phyloP scores from a whole-genome alignment of 306 rosid genomes.

The Ammopiptanthus mongolicus region DNA sequence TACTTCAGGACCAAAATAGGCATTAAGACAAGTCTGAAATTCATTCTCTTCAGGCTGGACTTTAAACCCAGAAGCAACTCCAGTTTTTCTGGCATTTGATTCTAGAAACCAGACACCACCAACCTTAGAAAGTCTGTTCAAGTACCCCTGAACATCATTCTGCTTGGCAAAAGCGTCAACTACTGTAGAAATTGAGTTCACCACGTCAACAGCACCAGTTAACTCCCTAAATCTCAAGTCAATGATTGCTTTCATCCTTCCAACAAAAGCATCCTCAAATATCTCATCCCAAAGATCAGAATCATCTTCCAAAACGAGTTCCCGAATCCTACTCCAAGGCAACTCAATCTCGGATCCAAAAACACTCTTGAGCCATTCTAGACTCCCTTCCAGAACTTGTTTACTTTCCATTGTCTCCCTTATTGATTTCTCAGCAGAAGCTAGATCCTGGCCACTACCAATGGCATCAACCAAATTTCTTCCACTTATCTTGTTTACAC shows the following conservation, averaged over 20 bases:
- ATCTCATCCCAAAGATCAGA: constrained; percentile 94
- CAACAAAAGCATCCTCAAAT: constrained; percentile 69
- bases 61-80: constrained; percentile 47
- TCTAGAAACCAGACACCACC: constrained; percentile 94
- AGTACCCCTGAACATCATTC: constrained; percentile 50
- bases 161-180: constrained; percentile 29
- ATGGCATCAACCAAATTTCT: constrained; percentile 68
- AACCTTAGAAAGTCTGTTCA: constrained; percentile 48
- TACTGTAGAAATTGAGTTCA: constrained; percentile 37
- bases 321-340: constrained; percentile 95
- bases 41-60: constrained; percentile 60
- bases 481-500: constrained; percentile 68
- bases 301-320: constrained; percentile 87
- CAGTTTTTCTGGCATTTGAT: constrained; percentile 51
- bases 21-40: constrained; percentile 62
- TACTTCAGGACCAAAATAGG: constrained; percentile 82
- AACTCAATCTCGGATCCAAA: constrained; percentile 91
- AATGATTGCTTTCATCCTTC: constrained; percentile 75
- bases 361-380: constrained; percentile 94
- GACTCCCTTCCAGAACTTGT: constrained; percentile 77
- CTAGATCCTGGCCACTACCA: constrained; percentile 65
- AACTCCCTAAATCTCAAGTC: constrained; percentile 57
- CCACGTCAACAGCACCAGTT: constrained; percentile 43
- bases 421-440: constrained; percentile 83
- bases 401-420: constrained; percentile 94